Evolutionary conservation across 345 rosid genomes (phyloP).

Genomic region (thale cress (Arabidopsis thaliana)): DNA sequence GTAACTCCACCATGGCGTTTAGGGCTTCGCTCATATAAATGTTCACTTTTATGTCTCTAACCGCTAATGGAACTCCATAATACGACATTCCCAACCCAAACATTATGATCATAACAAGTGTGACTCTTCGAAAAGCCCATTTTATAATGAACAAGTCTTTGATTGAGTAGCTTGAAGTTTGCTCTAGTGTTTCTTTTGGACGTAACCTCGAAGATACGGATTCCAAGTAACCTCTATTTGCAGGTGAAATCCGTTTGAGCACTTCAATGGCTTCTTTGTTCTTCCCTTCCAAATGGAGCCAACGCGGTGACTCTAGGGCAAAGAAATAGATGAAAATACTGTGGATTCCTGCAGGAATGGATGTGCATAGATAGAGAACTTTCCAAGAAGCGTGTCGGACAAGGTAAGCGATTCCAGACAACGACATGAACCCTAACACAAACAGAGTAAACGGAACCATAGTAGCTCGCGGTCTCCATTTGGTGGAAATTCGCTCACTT

Average conservation of each 20-base stretch:
- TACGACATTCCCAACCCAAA: conserved; percentile 58
- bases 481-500: conserved; percentile 49
- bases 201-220: conserved; percentile 21
- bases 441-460: conserved; percentile 54
- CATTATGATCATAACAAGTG: conserved; percentile 43
- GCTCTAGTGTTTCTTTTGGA: conserved; percentile 13
- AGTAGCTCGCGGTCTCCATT: conserved; percentile 55
- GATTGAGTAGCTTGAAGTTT: conserved; percentile 26
- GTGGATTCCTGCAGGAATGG: conserved; percentile 47
- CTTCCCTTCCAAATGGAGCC: conserved; percentile 55
- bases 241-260: conserved; percentile 48
- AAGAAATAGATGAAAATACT: conserved; percentile 41
- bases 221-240: conserved; percentile 27
- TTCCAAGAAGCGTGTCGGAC: conserved; percentile 56
- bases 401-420: conserved; percentile 54
- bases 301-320: conserved; percentile 60
- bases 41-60: conserved; percentile 51
- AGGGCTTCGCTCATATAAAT: conserved; percentile 49
- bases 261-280: conserved; percentile 55
- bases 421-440: conserved; percentile 57
- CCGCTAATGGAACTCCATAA: conserved; percentile 58
- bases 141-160: conserved; percentile 38
- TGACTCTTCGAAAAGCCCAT: conserved; percentile 45
- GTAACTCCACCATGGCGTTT: conserved; percentile 54
- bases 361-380: conserved; percentile 54